Evolutionary conservation across 2,329 filamentous ascomycete genomes (phyloP).

Genomic region (Talaromyces piceae): DNA sequence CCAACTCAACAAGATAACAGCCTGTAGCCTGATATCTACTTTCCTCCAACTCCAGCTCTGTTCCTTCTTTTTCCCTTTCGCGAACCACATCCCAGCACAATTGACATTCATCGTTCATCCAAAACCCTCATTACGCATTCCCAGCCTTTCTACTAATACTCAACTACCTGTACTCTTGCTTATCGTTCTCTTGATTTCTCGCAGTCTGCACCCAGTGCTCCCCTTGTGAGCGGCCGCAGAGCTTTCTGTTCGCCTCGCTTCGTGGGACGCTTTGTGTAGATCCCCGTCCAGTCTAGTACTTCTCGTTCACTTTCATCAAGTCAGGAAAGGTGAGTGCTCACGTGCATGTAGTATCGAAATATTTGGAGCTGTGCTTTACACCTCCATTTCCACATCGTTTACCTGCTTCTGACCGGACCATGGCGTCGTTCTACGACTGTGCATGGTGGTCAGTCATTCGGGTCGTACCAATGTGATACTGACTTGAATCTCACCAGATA

Average conservation of each 20-base stretch:
- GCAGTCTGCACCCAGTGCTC: conserved; percentile 4
- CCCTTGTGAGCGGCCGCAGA: background rate
- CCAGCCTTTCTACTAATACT: conserved; percentile 31
- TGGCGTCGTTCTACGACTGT: background rate
- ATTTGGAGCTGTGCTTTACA: background rate
- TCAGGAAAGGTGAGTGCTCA: background rate
- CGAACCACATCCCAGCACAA: conserved; percentile 32
- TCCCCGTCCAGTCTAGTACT: background rate
- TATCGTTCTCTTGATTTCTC: conserved; percentile 7
- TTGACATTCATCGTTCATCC: conserved; percentile 48
- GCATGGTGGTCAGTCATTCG: background rate
- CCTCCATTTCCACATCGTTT: background rate
- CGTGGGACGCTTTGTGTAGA: background rate
- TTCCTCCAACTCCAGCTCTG: conserved; percentile 14
- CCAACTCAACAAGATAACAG: background rate
- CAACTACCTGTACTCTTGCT: conserved; percentile 14
- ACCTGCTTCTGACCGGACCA: background rate
- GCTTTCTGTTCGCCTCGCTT: background rate
- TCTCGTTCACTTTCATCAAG: background rate
- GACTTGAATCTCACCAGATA: conserved; percentile 2
- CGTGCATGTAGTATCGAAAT: background rate
- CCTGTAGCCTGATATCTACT: conserved; percentile 2
- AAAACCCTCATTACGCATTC: conserved; percentile 47
- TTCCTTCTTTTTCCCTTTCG: conserved; percentile 15
- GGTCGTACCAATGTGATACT: background rate